Evolutionary conservation across 768 basidiomycete species (phyloP).

Genomic region (Lactarius psammicola): DNA sequence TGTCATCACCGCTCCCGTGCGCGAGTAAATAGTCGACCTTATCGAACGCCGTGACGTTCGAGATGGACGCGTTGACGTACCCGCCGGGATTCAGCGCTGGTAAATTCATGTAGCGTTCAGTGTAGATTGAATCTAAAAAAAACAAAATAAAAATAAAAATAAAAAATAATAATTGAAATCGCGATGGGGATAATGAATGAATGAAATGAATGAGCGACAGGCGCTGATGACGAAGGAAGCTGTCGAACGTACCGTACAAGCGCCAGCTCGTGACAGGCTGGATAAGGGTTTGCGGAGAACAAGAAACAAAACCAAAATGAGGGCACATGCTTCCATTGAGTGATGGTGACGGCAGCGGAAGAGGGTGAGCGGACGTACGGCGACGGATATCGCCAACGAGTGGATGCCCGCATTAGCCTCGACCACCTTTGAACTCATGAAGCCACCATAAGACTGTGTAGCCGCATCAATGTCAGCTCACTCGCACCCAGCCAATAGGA

Average conservation of each 20-base stretch:
- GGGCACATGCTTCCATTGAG: background rate
- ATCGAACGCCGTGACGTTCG: slow-evolving; percentile 83
- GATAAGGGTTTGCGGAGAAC: slow-evolving; percentile 5
- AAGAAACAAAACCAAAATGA: background rate
- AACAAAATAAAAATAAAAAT: background rate
- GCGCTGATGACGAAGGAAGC: background rate
- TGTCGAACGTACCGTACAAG: slow-evolving; percentile 57
- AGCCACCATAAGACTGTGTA: slow-evolving; percentile 88
- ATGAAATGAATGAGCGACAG: background rate
- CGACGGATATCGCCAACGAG: slow-evolving; percentile 86
- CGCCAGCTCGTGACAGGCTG: slow-evolving; percentile 89
- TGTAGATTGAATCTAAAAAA: slow-evolving; percentile 83
- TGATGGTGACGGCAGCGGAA: background rate
- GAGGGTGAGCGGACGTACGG: slow-evolving; percentile 50
- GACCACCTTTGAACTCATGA: slow-evolving; percentile 89
- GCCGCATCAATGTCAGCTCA: slow-evolving; percentile 2
- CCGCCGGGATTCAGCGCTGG: slow-evolving; percentile 77
- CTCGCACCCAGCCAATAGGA: background rate
- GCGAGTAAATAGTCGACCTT: slow-evolving; percentile 79
- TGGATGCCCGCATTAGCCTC: slow-evolving; percentile 91
- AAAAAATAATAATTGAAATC: background rate
- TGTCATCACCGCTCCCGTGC: slow-evolving; percentile 95
- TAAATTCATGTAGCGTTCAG: slow-evolving; percentile 94
- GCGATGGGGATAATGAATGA: background rate
- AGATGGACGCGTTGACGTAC: slow-evolving; percentile 88